Conservation (phyloP, 139 green algal genomes). For the Protoeuglena noctilucae region DNA sequence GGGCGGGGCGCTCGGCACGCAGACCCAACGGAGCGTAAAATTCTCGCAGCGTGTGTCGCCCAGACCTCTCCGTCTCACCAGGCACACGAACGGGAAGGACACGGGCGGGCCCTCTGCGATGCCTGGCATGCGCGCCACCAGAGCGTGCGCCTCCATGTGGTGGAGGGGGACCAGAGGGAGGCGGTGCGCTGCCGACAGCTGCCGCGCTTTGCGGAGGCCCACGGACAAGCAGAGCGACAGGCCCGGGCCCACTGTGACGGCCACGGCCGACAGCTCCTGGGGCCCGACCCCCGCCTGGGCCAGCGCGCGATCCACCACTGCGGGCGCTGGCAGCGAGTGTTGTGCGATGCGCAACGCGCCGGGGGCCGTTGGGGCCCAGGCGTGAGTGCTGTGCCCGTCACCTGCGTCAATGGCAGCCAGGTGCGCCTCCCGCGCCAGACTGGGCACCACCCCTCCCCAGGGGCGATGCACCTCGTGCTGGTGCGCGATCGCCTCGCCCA, state of each 20-base stretch:
- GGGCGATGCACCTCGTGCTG: slow-evolving; percentile 62
- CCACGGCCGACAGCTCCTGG: slow-evolving; percentile 52
- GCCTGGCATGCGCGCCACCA: slow-evolving; percentile 54
- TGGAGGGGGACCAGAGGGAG: slow-evolving; percentile 76
- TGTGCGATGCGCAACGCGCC: too few relatives aligned
- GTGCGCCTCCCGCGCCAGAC: slow-evolving; percentile 75
- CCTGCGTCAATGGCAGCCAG: slow-evolving; percentile 82
- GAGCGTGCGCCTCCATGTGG: slow-evolving; percentile 95
- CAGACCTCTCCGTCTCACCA: too few relatives aligned
- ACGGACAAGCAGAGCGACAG: slow-evolving; percentile 86
- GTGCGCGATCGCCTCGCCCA: neutral
- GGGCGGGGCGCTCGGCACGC: too few relatives aligned
- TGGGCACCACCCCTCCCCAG: slow-evolving; percentile 85
- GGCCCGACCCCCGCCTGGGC: slow-evolving; percentile 7
- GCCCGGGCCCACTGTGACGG: slow-evolving; percentile 86
- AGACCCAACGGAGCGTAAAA: too few relatives aligned
- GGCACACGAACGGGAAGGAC: slow-evolving; percentile 78
- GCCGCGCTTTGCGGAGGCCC: slow-evolving; percentile 74
- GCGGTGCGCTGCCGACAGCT: slow-evolving; percentile 32
- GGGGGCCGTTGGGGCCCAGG: too few relatives aligned
- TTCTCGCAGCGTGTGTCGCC: too few relatives aligned
- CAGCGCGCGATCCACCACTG: slow-evolving; percentile 54
- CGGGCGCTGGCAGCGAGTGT: too few relatives aligned
- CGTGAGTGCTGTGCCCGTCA: too few relatives aligned
- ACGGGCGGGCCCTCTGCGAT: slow-evolving; percentile 11